Evolutionary conservation across 352 stramenopile genomes (phyloP).

Genomic region (Peronospora farinosa): DNA sequence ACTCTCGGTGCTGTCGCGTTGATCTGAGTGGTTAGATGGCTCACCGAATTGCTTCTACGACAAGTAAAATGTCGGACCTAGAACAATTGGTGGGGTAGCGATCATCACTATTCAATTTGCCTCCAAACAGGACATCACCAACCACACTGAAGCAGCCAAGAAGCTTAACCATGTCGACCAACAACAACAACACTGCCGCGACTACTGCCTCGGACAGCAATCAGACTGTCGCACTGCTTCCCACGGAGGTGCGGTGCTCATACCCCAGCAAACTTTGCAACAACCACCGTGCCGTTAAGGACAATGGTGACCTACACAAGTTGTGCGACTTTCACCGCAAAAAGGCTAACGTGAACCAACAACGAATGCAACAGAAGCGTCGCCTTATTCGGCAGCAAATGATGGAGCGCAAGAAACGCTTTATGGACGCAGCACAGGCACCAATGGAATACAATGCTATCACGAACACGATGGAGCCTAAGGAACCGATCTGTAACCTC

Average conservation of each 20-base stretch:
- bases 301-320: conserved; percentile 66
- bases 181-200: conserved; percentile 9
- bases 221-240: conserved; percentile 21
- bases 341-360: conserved; percentile 69
- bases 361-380: conserved; percentile 56
- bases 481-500: conserved; percentile 39
- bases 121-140: conserved; percentile 9
- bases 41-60: conserved; percentile 13
- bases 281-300: conserved; percentile 57
- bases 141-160: conserved; percentile 17
- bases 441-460: conserved; percentile 31
- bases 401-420: conserved; percentile 45
- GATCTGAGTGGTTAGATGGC: conserved; percentile 16
- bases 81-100: conserved; percentile 24
- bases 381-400: conserved; percentile 42
- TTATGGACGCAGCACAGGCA: conserved; percentile 33
- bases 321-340: conserved; percentile 68
- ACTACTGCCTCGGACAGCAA: conserved; percentile 11
- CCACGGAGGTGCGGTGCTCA: conserved; percentile 49
- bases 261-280: conserved; percentile 71
- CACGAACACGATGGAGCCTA: conserved; percentile 29
- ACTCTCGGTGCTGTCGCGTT: conserved; percentile 27
- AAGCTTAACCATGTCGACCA: conserved; percentile 17
- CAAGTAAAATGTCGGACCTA: conserved; percentile 16
- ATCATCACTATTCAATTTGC: conserved; percentile 35